A percentile compares a stretch with the other conserved stretches of the same genome.
phyloP scores from a whole-genome alignment of 805 yeast genomes.

The Pichia phayaonensis region DNA sequence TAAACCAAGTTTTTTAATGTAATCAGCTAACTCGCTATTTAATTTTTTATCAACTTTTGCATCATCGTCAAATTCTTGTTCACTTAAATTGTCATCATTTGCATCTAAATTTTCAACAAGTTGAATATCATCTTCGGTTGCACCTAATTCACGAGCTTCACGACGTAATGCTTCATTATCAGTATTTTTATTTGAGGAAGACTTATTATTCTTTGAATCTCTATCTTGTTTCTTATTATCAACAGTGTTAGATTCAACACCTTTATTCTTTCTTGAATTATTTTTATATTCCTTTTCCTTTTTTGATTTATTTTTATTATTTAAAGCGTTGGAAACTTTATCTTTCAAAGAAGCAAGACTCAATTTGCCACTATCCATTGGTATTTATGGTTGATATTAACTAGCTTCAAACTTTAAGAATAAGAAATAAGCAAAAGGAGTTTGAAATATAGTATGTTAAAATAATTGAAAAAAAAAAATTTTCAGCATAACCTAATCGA shows the following conservation, averaged over 20 bases:
- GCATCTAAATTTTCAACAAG: constrained; percentile 45
- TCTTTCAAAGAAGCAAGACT: constrained; percentile 55
- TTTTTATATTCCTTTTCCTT: constrained; percentile 15
- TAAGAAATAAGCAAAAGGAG: not conserved
- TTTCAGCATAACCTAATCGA: not conserved
- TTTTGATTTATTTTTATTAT: constrained; percentile 20
- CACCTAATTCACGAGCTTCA: constrained; percentile 79
- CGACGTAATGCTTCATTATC: constrained; percentile 35
- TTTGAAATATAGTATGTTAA: not conserved
- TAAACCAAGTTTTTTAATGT: constrained; percentile 65
- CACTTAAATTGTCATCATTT: constrained; percentile 40
- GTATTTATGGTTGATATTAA: not conserved
- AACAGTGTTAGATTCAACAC: constrained; percentile 1
- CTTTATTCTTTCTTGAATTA: constrained; percentile 16
- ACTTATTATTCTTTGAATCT: not conserved
- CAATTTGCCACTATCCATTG: constrained; percentile 39
- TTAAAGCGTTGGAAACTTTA: constrained; percentile 50
- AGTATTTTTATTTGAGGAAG: not conserved
- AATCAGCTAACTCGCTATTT: constrained; percentile 46
- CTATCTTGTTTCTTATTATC: constrained; percentile 5
- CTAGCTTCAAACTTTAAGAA: not conserved
- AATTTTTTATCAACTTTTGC: constrained; percentile 39
- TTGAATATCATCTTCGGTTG: constrained; percentile 73
- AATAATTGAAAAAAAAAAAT: not conserved
- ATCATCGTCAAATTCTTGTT: constrained; percentile 43